Conservation (phyloP, 331 rosid genomes). For the Rosa hybrid region DNA sequence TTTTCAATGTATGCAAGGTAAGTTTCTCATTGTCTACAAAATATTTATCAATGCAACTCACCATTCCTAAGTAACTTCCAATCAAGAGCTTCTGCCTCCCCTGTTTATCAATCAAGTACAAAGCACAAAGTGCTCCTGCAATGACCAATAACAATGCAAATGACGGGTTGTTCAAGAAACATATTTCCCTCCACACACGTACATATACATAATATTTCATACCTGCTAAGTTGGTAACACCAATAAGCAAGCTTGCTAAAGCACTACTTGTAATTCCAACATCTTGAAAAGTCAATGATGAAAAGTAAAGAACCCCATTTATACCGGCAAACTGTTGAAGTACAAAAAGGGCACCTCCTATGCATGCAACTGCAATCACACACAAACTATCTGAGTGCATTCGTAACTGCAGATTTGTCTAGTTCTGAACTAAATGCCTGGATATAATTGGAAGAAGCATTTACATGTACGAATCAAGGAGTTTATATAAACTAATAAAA, state of each 20-base stretch:
- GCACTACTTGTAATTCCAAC: constrained; percentile 77
- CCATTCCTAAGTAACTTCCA: constrained; percentile 93
- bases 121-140: constrained; percentile 76
- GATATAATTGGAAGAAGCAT: background rate
- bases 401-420: constrained; percentile 21
- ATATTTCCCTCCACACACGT: constrained; percentile 12
- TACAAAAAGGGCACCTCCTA: constrained; percentile 77
- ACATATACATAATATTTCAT: constrained; percentile 21
- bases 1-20: background rate
- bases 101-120: constrained; percentile 72
- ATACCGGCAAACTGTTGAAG: constrained; percentile 93
- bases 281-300: constrained; percentile 79
- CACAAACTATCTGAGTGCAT: constrained; percentile 20
- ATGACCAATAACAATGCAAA: constrained; percentile 29
- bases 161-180: constrained; percentile 30
- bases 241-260: constrained; percentile 73
- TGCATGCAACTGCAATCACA: constrained; percentile 69
- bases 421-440: background rate
- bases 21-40: background rate
- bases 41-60: constrained; percentile 31
- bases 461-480: constrained; percentile 4
- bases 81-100: constrained; percentile 80
- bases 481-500: constrained; percentile 7
- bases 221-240: constrained; percentile 90
- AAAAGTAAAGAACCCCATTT: constrained; percentile 90